Percentiles rank a stretch among this genome's conserved stretches.
These are phyloP conservation scores for Apiospora koreana DNA, from an alignment of 2,329 filamentous ascomycete genomes.

Conservation along the genomic window DNA sequence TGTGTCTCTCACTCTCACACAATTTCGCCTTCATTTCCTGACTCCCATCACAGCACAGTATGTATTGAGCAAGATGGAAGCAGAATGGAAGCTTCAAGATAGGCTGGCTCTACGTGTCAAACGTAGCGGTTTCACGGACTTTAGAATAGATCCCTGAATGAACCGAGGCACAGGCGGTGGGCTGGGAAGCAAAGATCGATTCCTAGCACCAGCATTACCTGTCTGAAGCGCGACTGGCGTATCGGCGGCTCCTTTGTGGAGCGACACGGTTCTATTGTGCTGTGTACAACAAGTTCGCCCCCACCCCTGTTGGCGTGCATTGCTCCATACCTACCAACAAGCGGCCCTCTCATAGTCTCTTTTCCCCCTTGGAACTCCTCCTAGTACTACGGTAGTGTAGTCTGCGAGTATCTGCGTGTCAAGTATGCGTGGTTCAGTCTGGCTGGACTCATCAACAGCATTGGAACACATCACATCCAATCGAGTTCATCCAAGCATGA, in stretches of 20 bases:
- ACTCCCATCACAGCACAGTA: constrained; percentile 2
- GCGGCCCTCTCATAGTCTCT: not conserved
- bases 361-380: not conserved
- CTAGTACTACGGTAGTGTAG: not conserved
- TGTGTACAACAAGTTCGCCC: not conserved
- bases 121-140: constrained; percentile 16
- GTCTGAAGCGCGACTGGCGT: constrained; percentile 18
- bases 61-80: not conserved
- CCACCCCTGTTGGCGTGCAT: constrained; percentile 3
- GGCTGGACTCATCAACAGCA: not conserved
- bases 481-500: not conserved
- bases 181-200: constrained; percentile 10
- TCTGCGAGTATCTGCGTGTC: constrained; percentile 1
- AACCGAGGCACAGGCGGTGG: constrained; percentile 5
- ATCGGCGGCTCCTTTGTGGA: constrained; percentile 16
- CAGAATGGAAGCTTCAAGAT: not conserved
- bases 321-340: constrained; percentile 2
- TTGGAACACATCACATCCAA: not conserved
- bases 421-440: not conserved
- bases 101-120: constrained; percentile 14
- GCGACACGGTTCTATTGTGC: constrained; percentile 11
- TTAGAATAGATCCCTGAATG: constrained; percentile 16
- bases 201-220: constrained; percentile 15
- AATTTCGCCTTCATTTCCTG: constrained; percentile 20
- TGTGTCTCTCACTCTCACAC: constrained; percentile 22